Evolutionary conservation across 768 basidiomycete genomes (phyloP).

Genomic region (Trametes coccinea): DNA sequence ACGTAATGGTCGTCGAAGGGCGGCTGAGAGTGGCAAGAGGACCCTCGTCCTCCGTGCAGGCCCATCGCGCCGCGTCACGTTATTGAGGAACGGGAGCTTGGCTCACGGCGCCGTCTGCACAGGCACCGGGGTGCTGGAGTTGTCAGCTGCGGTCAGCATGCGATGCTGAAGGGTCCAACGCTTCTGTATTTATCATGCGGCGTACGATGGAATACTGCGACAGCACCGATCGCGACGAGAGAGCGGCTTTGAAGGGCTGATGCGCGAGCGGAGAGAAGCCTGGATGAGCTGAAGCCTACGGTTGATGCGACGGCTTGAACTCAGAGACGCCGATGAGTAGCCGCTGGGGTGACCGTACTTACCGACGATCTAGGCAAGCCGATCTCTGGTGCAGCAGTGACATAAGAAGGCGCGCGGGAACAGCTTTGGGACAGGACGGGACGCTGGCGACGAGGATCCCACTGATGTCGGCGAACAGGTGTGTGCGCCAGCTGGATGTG

Average conservation of each 20-base stretch:
- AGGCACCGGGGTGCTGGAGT: not conserved
- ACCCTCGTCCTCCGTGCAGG: not conserved
- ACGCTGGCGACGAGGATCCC: slow-evolving; percentile 13
- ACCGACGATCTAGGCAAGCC: not conserved
- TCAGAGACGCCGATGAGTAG: not conserved
- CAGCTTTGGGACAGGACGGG: not conserved
- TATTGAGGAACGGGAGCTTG: slow-evolving; percentile 12
- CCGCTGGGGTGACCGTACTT: not conserved
- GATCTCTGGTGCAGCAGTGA: not conserved
- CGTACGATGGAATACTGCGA: not conserved
- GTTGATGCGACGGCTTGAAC: slow-evolving; percentile 1
- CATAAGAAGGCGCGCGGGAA: not conserved
- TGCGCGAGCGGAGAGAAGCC: slow-evolving; percentile 14
- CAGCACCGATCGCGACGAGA: not conserved
- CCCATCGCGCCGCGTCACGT: slow-evolving; percentile 2
- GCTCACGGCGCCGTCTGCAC: not conserved
- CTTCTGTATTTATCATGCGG: not conserved
- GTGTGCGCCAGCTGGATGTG: slow-evolving; percentile 3
- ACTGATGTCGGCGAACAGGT: slow-evolving; percentile 8
- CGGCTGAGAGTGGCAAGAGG: not conserved
- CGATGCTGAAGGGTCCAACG: not conserved
- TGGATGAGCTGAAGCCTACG: not conserved
- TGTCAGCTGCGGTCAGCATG: not conserved
- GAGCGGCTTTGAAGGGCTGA: slow-evolving; percentile 8
- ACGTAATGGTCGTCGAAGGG: slow-evolving; percentile 14